These are phyloP conservation scores for Pulveroboletus frians DNA, from an alignment of 768 basidiomycete species.

Conservation along the genomic window DNA sequence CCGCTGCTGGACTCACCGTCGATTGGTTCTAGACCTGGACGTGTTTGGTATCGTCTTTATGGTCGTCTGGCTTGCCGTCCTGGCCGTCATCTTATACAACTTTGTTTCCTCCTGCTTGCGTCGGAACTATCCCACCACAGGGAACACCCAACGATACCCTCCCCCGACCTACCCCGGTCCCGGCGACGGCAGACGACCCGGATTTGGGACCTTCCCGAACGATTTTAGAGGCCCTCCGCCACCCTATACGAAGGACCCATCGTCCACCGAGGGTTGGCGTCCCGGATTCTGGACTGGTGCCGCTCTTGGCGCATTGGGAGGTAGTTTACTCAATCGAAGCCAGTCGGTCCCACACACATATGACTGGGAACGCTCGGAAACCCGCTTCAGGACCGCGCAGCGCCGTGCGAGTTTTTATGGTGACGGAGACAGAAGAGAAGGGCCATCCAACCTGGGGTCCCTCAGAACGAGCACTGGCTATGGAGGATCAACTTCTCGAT, in stretches of 20 bases:
- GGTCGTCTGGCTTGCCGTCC: constrained; percentile 50
- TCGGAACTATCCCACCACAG: constrained; percentile 24
- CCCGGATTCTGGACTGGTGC: constrained; percentile 89
- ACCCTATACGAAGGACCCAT: constrained; percentile 46
- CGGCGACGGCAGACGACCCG: constrained; percentile 14
- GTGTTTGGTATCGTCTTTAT: constrained; percentile 47
- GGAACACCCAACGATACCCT: constrained; percentile 26
- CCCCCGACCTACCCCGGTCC: constrained; percentile 31
- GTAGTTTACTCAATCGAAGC: constrained; percentile 46
- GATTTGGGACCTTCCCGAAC: constrained; percentile 51
- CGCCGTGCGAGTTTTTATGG: constrained; percentile 22
- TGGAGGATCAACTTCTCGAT: constrained; percentile 73
- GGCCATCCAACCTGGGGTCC: constrained; percentile 60
- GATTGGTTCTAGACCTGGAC: constrained; percentile 38
- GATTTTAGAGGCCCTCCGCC: constrained; percentile 47
- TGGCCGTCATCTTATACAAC: constrained; percentile 52
- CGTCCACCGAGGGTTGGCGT: constrained; percentile 38
- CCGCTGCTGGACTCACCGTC: neutral
- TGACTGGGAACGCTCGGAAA: constrained; percentile 55
- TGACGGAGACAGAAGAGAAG: constrained; percentile 58
- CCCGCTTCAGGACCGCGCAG: constrained; percentile 26
- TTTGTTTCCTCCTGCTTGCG: constrained; percentile 53
- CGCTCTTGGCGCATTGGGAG: constrained; percentile 64
- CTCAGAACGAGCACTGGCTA: constrained; percentile 77
- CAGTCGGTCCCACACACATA: constrained; percentile 33